phyloP scores from a whole-genome alignment of 2,329 filamentous ascomycete species.

The Fusarium xyrophilum region DNA sequence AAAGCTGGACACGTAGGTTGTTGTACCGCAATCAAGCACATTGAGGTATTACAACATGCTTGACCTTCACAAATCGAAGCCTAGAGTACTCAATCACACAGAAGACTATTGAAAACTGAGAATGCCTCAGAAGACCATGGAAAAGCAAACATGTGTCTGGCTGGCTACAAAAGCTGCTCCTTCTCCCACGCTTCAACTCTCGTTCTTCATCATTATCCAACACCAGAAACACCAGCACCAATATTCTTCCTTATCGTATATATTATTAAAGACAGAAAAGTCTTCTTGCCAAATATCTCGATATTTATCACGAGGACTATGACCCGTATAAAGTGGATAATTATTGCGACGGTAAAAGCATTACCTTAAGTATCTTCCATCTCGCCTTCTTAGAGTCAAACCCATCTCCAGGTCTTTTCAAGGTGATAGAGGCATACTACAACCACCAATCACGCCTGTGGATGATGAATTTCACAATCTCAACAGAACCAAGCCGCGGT shows the following conservation, averaged over 20 bases:
- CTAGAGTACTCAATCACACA: accelerated
- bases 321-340: too few relatives aligned
- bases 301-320: too few relatives aligned
- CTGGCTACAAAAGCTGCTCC: background rate
- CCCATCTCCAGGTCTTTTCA: too few relatives aligned
- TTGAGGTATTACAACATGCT: background rate
- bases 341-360: too few relatives aligned
- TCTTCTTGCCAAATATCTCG: background rate
- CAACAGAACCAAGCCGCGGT: too few relatives aligned
- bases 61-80: background rate
- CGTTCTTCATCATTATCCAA: background rate
- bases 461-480: too few relatives aligned
- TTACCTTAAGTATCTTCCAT: too few relatives aligned
- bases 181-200: background rate
- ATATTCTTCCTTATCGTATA: background rate
- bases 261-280: accelerated
- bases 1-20: background rate
- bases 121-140: accelerated
- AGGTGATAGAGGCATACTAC: too few relatives aligned
- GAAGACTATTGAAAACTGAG: accelerated
- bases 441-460: too few relatives aligned
- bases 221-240: background rate
- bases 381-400: too few relatives aligned
- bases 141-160: background rate
- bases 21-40: background rate